phyloP scores from a whole-genome alignment of 2,329 filamentous ascomycete species.

The Alternaria conjuncta region DNA sequence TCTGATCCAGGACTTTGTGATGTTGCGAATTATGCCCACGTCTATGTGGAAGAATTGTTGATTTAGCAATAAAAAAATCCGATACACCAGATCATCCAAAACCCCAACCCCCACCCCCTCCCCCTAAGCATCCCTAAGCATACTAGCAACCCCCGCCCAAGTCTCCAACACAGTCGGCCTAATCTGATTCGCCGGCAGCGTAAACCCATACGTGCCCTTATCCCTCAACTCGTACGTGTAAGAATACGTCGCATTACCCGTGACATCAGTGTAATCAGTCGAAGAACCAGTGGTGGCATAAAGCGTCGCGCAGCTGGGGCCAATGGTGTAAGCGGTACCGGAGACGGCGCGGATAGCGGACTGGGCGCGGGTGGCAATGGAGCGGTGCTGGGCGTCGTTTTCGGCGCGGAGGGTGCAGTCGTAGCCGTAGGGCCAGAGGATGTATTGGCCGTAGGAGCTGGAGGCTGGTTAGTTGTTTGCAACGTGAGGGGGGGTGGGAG shows the following conservation, averaged over 20 bases:
- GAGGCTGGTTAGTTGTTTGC: background rate
- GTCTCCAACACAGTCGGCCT: constrained; percentile 56
- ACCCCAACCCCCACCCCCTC: background rate
- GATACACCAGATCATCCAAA: background rate
- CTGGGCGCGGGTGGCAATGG: constrained; percentile 56
- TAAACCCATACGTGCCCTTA: constrained; percentile 56
- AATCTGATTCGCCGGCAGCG: constrained; percentile 58
- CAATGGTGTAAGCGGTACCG: constrained; percentile 52
- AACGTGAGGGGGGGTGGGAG: too few species aligned
- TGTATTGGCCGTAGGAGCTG: constrained; percentile 42
- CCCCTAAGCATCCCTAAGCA: constrained; percentile 32
- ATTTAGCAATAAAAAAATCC: accelerated
- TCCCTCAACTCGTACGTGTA: constrained; percentile 60
- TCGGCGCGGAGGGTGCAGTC: constrained; percentile 57
- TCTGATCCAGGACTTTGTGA: background rate
- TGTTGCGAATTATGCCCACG: background rate
- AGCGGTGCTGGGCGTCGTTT: constrained; percentile 58
- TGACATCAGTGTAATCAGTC: constrained; percentile 53
- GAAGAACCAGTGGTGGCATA: constrained; percentile 61
- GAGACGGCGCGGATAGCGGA: constrained; percentile 63
- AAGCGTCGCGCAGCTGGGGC: constrained; percentile 64
- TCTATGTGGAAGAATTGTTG: background rate
- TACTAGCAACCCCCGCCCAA: constrained; percentile 50
- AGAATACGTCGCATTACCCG: constrained; percentile 51
- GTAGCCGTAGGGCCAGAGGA: constrained; percentile 62